A percentile compares a stretch with the other conserved stretches of the same genome.
Evolutionary conservation across 768 basidiomycete genomes (phyloP).

Genomic region (Kwoniella mangroviensis): DNA sequence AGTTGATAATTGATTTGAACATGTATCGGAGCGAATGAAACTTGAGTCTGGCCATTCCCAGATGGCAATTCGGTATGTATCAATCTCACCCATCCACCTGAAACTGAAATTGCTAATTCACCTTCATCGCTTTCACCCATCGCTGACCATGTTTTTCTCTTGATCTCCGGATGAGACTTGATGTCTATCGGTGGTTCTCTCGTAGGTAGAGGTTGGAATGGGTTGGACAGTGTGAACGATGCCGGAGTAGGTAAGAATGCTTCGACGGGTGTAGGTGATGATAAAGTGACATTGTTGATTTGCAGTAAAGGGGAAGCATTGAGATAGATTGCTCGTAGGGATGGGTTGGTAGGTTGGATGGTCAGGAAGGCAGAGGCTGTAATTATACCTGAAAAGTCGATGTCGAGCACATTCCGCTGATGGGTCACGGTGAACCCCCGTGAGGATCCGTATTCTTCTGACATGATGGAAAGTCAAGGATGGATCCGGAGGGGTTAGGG

Average conservation of each 20-base stretch:
- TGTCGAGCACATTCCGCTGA: slow-evolving; percentile 92
- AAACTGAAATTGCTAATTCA: slow-evolving; percentile 86
- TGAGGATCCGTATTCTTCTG: slow-evolving; percentile 8
- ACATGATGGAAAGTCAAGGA: background rate
- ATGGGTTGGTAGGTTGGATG: slow-evolving; percentile 75
- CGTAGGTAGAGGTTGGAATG: slow-evolving; percentile 69
- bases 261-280: slow-evolving; percentile 37
- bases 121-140: slow-evolving; percentile 91
- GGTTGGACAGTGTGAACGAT: slow-evolving; percentile 41
- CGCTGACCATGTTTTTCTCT: slow-evolving; percentile 87
- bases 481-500: background rate
- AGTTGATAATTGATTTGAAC: slow-evolving; percentile 53
- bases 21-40: slow-evolving; percentile 56
- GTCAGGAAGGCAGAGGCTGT: slow-evolving; percentile 95
- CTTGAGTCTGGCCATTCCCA: slow-evolving; percentile 70
- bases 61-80: slow-evolving; percentile 62
- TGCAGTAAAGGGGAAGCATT: slow-evolving; percentile 60
- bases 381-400: slow-evolving; percentile 85
- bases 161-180: slow-evolving; percentile 88
- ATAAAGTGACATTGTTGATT: slow-evolving; percentile 47
- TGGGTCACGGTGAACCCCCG: slow-evolving; percentile 61
- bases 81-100: slow-evolving; percentile 56
- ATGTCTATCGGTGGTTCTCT: slow-evolving; percentile 70
- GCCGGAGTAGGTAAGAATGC: slow-evolving; percentile 47
- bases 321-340: slow-evolving; percentile 81